Base-by-base conservation (phyloP, 73 alveolate genomes). In the Paramecium caudatum region DNA sequence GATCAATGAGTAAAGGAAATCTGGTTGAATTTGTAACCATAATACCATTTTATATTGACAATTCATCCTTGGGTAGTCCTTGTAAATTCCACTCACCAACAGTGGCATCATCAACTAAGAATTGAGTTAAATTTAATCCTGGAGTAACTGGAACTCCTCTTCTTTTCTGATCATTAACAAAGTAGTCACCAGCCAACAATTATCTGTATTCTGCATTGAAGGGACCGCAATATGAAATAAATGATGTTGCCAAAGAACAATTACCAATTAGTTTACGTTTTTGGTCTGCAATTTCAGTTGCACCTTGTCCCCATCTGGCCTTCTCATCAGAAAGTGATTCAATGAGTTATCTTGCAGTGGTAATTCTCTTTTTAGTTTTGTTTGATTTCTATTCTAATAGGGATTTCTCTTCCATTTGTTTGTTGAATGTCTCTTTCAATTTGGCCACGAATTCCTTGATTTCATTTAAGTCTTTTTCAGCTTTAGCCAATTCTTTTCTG, bases 81-180 rank as follows among this genome's bases (percentile, higher is more conserved):
- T 99, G 96, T 94, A 99, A 92, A 80, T 97, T 98, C 99, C 99
- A 98, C 93, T 98, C 99, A 61, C 99, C 99, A 17, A 97, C 99
- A 69, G 99, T 98, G n/a, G 99, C 99, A 93, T 99, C 99, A 94
- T 99, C 99, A 17, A 98, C 99, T 86, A 99, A 93, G 97, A 97
- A 96, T 81, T 93, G 63, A n/a, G 96, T 96, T 46, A 88, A 55
- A 45, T 96, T 96, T 39, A 97, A 90, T 80, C 96, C 98, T 48
- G 87, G 93, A 33, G 98, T 91, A 69, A 95, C 95, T 23, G 99
- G 99, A 69, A 98, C 94, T 27, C 96, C 97, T 86, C 98, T 94
- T 92, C 94, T 95, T 47, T 27, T 95, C 94, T 92, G 81, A 94
- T 97, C 99, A 94, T 48, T 95, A 85, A 94, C 98, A 98, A 95